Evolutionary conservation across 805 yeast genomes (phyloP), one percentile per base, ranked within the genome.

Genomic region (Myxozyma kluyveri): DNA sequence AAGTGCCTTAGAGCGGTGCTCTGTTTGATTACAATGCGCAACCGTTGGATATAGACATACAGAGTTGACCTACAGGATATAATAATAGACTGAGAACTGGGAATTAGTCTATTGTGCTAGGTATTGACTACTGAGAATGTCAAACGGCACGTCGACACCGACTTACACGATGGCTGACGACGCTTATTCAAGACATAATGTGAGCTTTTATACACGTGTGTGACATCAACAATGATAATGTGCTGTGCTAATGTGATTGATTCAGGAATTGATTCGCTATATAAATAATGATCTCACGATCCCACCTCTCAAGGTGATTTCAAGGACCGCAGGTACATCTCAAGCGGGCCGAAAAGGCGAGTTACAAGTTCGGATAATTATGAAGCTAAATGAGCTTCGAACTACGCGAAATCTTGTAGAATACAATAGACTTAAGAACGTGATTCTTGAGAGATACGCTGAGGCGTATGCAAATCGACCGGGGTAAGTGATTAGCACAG

Each of bases 321-420:
- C 68, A n/a, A 54, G 61, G 23, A 42, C 31, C 1, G 62, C 82
- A 17, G 76, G 77, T 1, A 66, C 83, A 18, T 67, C 79, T 1
- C 61, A 71, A 7, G 62, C 75, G 4, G 95, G 93, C 1, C 70
- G 81, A 35, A 88, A 87, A 66, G 75, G 76, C 19, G 84, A 79
- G 31, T 67, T 86, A 12, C 75, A 76, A 47, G 81, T 79, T 32
- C 72, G 88, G 31, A 66, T 87, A 4, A 64, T 69, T 45, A 69
- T 67, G n/a, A 76, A 71, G 58, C 58, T 82, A 33, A 68, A 57
- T 21, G 42, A 35, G 2, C 41, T 53, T 17, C 46, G 53, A 6
- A 14, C 31, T 10, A n/a, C 23, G 36, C 41, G 42, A 38, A 37
- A 26, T 12, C 39, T 10, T 9, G 33, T 5, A 39, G 41, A 38